These are phyloP conservation scores for Penicillium crustosum DNA, from an alignment of 2,329 filamentous ascomycete genomes.

Conservation along the genomic window DNA sequence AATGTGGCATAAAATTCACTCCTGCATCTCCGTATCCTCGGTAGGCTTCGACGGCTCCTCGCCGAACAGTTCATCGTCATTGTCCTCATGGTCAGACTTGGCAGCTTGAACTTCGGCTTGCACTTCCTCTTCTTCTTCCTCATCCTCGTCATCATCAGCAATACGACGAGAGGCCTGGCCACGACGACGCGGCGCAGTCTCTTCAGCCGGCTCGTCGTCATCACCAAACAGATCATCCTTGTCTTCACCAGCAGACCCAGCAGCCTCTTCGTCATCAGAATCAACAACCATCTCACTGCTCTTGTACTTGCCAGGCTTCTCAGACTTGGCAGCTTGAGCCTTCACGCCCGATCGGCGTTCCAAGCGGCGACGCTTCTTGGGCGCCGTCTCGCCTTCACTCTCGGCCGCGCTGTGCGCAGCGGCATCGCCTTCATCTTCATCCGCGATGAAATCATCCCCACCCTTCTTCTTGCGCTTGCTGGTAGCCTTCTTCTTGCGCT, in stretches of 20 bases:
- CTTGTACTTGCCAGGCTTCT: constrained; percentile 68
- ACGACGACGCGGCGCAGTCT: constrained; percentile 34
- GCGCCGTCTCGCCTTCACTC: constrained; percentile 39
- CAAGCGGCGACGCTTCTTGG: constrained; percentile 61
- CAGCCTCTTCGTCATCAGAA: constrained; percentile 55
- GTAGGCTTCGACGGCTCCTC: constrained; percentile 28
- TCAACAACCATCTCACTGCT: constrained; percentile 80
- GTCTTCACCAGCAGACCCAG: constrained; percentile 26
- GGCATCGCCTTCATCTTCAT: constrained; percentile 47
- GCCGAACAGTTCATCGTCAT: constrained; percentile 41
- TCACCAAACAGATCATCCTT: constrained; percentile 31
- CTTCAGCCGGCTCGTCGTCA: constrained; percentile 45
- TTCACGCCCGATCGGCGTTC: constrained; percentile 52
- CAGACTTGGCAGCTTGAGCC: constrained; percentile 64
- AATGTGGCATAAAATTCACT: constrained; percentile 17
- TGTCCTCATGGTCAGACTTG: constrained; percentile 22
- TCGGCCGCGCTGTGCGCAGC: constrained; percentile 35
- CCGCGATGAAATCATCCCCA: constrained; percentile 34
- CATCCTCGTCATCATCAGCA: constrained; percentile 45
- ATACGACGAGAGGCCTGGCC: constrained; percentile 35
- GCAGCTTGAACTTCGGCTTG: constrained; percentile 40
- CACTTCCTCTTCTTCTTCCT: constrained; percentile 44
- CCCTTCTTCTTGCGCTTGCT: constrained; percentile 63
- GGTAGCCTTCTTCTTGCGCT: constrained; percentile 65
- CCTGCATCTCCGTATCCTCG: constrained; percentile 40